Conservation (phyloP, 768 basidiomycete genomes). For the Coprinopsis sp. region DNA sequence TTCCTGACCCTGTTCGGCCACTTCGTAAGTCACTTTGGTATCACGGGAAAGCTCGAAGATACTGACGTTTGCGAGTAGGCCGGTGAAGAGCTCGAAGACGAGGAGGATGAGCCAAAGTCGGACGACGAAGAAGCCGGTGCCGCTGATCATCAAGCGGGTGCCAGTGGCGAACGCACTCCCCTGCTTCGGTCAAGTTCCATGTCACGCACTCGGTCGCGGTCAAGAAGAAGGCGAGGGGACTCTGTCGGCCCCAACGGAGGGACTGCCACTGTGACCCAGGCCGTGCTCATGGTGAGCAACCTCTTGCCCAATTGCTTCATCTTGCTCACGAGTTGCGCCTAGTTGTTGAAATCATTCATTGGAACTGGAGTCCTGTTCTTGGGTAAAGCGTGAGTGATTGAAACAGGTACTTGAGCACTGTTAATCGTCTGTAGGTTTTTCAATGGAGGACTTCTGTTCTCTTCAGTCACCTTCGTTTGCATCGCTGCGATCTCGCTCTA, state of each 20-base stretch:
- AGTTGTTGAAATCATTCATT: slow-evolving; percentile 91
- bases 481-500: slow-evolving; percentile 87
- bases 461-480: slow-evolving; percentile 64
- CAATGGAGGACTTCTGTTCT: slow-evolving; percentile 95
- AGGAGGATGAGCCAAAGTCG: slow-evolving; percentile 76
- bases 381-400: slow-evolving; percentile 73
- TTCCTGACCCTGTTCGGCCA: slow-evolving; percentile 95
- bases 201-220: slow-evolving; percentile 38
- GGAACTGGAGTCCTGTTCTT: slow-evolving; percentile 96
- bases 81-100: slow-evolving; percentile 85
- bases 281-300: slow-evolving; percentile 78
- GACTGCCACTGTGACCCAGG: slow-evolving; percentile 87
- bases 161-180: slow-evolving; percentile 53
- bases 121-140: slow-evolving; percentile 44
- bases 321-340: slow-evolving; percentile 7
- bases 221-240: slow-evolving; percentile 42
- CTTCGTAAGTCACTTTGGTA: slow-evolving; percentile 59
- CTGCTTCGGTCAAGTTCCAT: slow-evolving; percentile 35
- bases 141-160: slow-evolving; percentile 17
- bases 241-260: slow-evolving; percentile 67
- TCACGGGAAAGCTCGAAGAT: background rate
- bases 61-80: slow-evolving; percentile 46
- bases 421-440: slow-evolving; percentile 56
- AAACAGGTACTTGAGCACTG: background rate
- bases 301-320: background rate